Evolutionary conservation across 129 eudicot genomes (phyloP), one percentile per base, ranked within the genome.

Genomic region (Artemisia argyi): DNA sequence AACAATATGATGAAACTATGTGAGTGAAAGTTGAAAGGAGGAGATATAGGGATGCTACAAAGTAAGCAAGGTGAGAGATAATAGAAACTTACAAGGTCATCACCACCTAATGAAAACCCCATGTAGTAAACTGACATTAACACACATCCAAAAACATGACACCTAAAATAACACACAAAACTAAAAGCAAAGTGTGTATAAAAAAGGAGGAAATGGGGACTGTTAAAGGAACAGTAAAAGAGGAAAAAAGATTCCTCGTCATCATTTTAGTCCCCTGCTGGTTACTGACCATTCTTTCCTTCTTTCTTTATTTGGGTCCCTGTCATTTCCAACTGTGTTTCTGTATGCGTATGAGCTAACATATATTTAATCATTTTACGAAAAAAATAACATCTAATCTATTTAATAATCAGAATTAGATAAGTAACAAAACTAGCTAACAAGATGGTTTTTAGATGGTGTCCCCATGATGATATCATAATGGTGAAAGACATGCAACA

Each of bases 281-380:
- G 65, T 50, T 51, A 67, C 75, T 35, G 69, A 66, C 81, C 73
- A 65, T 60, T 80, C 78, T 80, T 78, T 46, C 66, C 47, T 73
- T 73, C 75, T 84, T 72, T 78, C 79, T 78, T 68, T 68, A 74
- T 64, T 76, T 74, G 85, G 85, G 89, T 74, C 87, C 67, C 89
- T 74, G 1, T 76, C 83, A 47, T 26, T 66, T 65, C 28, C 76
- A 42, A 14, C 4, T 15, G 4, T 65, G 6, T 53, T 58, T 28
- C 61, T 54, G 77, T 69, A 73, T 62, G 75, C 77, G 75, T 75
- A 76, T 65, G 81, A 76, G 54, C 60, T 61, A 63, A 39, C 11
- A 39, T 7, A 39, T 28, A 26, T 28, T 28, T 28, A 32, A 32
- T 7, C 46, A 0, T 39, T 39, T 7, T 7, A 39, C 0, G 2